Evolutionary conservation across 2,329 filamentous ascomycete genomes (phyloP).

Genomic region (Blastomyces percursus): DNA sequence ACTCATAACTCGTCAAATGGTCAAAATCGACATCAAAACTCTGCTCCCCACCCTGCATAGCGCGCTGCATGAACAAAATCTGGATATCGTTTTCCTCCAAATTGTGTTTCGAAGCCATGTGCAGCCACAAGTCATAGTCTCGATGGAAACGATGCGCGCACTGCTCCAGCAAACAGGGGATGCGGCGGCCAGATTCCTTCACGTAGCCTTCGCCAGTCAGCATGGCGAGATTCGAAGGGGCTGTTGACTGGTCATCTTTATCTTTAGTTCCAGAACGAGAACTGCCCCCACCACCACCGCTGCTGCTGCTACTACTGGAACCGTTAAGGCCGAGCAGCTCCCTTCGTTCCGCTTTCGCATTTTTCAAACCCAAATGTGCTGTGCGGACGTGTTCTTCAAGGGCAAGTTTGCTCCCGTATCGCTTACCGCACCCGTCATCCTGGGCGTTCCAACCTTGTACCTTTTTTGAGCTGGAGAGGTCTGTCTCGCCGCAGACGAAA

Average conservation of each 20-base stretch:
- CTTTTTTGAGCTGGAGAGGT: constrained; percentile 47
- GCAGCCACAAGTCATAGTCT: constrained; percentile 47
- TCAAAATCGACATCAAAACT: constrained; percentile 12
- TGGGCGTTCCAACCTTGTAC: constrained; percentile 52
- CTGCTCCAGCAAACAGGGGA: constrained; percentile 40
- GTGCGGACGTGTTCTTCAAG: constrained; percentile 78
- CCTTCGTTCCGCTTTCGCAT: constrained; percentile 31
- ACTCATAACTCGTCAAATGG: constrained; percentile 8
- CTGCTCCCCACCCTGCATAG: constrained; percentile 24
- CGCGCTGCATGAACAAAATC: constrained; percentile 31
- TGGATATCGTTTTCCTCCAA: constrained; percentile 32
- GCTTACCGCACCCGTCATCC: constrained; percentile 59
- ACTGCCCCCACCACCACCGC: background rate
- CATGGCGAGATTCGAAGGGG: constrained; percentile 32
- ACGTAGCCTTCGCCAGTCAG: constrained; percentile 49
- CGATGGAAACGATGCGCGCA: constrained; percentile 48
- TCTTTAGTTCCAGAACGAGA: background rate
- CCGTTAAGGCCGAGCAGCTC: constrained; percentile 23
- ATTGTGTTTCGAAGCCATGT: constrained; percentile 39
- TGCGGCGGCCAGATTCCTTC: constrained; percentile 38
- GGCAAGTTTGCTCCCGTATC: constrained; percentile 64
- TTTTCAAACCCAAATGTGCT: constrained; percentile 58
- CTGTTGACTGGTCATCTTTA: constrained; percentile 18
- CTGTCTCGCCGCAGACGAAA: constrained; percentile 66
- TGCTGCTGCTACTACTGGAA: background rate